phyloP scores from a whole-genome alignment of 805 yeast species.

The Metschnikowia continentalis region DNA sequence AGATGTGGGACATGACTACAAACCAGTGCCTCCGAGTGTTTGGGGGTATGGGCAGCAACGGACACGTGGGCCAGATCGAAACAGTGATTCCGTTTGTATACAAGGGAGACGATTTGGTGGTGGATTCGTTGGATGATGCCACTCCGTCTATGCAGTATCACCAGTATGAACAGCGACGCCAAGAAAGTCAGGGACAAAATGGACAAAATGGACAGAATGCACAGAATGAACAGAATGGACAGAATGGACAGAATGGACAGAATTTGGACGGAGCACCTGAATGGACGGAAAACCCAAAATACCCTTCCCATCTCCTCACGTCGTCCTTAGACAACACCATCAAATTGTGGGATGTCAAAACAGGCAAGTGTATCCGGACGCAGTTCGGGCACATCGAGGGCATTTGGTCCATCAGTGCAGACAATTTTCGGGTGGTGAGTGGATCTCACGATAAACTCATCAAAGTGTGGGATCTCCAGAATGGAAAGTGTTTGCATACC shows the following conservation, averaged over 20 bases:
- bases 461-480: constrained; percentile 94
- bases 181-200: neutral
- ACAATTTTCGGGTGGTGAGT: constrained; percentile 87
- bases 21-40: constrained; percentile 77
- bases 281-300: constrained; percentile 25
- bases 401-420: constrained; percentile 95
- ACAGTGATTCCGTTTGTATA: constrained; percentile 82
- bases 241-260: too few relatives aligned
- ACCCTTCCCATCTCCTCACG: constrained; percentile 81
- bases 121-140: constrained; percentile 41
- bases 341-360: constrained; percentile 82
- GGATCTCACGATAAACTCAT: constrained; percentile 91
- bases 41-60: constrained; percentile 68
- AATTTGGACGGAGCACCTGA: neutral
- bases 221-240: too few relatives aligned
- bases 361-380: constrained; percentile 87
- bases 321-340: constrained; percentile 91
- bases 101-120: constrained; percentile 50
- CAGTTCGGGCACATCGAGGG: constrained; percentile 98
- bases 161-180: constrained; percentile 12
- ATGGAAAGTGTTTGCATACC: constrained; percentile 91
- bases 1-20: constrained; percentile 90
- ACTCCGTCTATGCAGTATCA: constrained; percentile 16
- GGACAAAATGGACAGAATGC: too few relatives aligned
- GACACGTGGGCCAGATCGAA: constrained; percentile 94